phyloP scores from a whole-genome alignment of 2,329 filamentous ascomycete species.

The Xylariaceae sp. region DNA sequence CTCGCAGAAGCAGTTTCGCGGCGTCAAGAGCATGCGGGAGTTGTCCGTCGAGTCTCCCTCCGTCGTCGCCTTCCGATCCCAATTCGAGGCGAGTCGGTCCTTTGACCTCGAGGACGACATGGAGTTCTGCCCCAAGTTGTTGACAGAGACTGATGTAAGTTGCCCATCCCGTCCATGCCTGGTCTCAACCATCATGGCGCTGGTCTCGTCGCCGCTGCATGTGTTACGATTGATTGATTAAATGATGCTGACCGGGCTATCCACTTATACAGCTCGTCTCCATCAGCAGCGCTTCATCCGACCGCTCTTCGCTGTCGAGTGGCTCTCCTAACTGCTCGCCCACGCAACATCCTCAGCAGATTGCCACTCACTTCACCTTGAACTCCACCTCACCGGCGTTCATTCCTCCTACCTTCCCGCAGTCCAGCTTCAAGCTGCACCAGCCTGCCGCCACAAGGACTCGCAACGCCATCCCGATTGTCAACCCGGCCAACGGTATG shows the following conservation, averaged over 20 bases:
- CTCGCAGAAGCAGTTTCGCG: conserved; percentile 79
- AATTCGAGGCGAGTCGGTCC: conserved; percentile 86
- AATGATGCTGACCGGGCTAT: conserved; percentile 20
- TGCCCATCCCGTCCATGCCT: conserved; percentile 1
- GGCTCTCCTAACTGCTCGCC: conserved; percentile 90
- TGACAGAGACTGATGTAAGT: conserved; percentile 91
- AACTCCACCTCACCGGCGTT: conserved; percentile 63
- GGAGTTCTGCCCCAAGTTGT: conserved; percentile 86
- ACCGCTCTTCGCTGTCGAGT: conserved; percentile 91
- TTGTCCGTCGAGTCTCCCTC: conserved; percentile 66
- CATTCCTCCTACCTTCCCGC: conserved; percentile 60
- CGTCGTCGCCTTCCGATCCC: conserved; percentile 71
- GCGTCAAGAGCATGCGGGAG: conserved; percentile 81
- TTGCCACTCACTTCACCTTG: conserved; percentile 71
- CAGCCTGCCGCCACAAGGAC: conserved; percentile 84
- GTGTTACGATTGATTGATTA: not conserved
- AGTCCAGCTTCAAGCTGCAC: conserved; percentile 70
- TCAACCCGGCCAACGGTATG: conserved; percentile 89
- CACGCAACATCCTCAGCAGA: conserved; percentile 76
- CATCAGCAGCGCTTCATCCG: conserved; percentile 82
- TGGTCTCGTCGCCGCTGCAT: not conserved
- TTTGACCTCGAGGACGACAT: conserved; percentile 96
- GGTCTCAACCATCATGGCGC: not conserved
- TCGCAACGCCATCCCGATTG: conserved; percentile 94
- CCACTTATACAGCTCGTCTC: conserved; percentile 67